Base-by-base conservation (phyloP, 106 monocot genomes). In the Amphibolis antarctica region DNA sequence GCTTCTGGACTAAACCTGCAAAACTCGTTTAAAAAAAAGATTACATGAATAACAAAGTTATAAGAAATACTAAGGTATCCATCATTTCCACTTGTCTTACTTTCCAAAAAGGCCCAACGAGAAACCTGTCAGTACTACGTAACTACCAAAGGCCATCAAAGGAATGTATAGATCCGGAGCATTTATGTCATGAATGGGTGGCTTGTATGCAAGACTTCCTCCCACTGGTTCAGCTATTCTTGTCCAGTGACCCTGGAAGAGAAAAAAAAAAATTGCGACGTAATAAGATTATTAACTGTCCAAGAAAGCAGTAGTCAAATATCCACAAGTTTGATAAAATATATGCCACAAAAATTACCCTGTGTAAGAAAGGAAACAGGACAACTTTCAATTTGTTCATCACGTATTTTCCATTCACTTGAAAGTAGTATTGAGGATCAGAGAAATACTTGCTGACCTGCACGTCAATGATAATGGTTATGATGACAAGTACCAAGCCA, bases 151-250 rank as follows among this genome's bases (percentile, higher is more conserved):
- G 14, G 80, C 71, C 80, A 80, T 80, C 17, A 75, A 58, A 20
- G 80, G 75, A 12, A 80, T 80, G 62, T 80, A 75, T 5, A 80
- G 43, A 51, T 80, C 80, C 6, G 75, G 80, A 21, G 80, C 80
- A 71, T 80, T 79, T 52, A 80, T 75, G 45, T 80, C 80, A 52
- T 66, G 60, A 29, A 79, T 31, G 17, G 79, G 79, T 55, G 79
- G 74, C 49, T 79, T 79, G 55, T 75, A 79, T 20, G 79, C 69
- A 55, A 79, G 70, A 53, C 70, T 60, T 29, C 80, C 80, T 4
- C 62, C 66, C 12, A 80, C 75, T 12, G 80, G 75, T 51, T 80
- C 80, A 58, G 75, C 71, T 71, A 80, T 75, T 66, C 80, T 80
- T 44, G 75, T 80, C 75, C 80, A 80, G 27, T 80, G 80, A 23